These are phyloP conservation scores for Thielaviopsis musarum DNA, from an alignment of 2,329 filamentous ascomycete species.

Conservation along the genomic window DNA sequence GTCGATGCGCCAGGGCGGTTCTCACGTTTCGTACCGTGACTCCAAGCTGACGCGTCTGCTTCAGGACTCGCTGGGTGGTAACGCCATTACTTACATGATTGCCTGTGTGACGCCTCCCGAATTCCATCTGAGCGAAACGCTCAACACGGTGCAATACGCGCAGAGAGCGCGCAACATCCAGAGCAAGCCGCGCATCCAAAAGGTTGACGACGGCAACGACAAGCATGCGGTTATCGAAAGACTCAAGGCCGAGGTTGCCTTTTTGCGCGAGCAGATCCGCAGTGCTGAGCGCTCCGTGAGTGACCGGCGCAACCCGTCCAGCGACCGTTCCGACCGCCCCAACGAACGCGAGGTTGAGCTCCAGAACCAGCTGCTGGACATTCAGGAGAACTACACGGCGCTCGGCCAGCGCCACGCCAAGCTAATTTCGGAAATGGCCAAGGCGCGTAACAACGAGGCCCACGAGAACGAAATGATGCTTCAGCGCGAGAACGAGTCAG, in stretches of 20 bases:
- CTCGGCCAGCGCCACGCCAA: conserved; percentile 89
- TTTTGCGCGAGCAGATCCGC: conserved; percentile 83
- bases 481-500: conserved; percentile 32
- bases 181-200: conserved; percentile 91
- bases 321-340: conserved; percentile 59
- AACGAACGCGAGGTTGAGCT: conserved; percentile 77
- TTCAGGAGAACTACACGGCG: conserved; percentile 86
- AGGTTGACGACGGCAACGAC: conserved; percentile 69
- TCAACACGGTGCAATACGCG: conserved; percentile 95
- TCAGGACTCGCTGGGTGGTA: conserved; percentile 91
- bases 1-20: conserved; percentile 70
- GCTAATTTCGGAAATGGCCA: conserved; percentile 83
- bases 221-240: conserved; percentile 89
- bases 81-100: conserved; percentile 98
- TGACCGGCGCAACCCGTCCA: conserved; percentile 35
- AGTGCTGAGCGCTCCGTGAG: conserved; percentile 53
- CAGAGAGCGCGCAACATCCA: conserved; percentile 92
- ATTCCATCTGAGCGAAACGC: conserved; percentile 91
- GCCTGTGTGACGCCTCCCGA: conserved; percentile 93
- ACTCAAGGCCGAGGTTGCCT: conserved; percentile 82
- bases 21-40: conserved; percentile 93
- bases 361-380: conserved; percentile 82
- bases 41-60: conserved; percentile 90
- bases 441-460: conserved; percentile 55
- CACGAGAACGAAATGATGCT: conserved; percentile 32